Conservation (phyloP, 257 asterid species). For the Plectranthus barbatus region DNA sequence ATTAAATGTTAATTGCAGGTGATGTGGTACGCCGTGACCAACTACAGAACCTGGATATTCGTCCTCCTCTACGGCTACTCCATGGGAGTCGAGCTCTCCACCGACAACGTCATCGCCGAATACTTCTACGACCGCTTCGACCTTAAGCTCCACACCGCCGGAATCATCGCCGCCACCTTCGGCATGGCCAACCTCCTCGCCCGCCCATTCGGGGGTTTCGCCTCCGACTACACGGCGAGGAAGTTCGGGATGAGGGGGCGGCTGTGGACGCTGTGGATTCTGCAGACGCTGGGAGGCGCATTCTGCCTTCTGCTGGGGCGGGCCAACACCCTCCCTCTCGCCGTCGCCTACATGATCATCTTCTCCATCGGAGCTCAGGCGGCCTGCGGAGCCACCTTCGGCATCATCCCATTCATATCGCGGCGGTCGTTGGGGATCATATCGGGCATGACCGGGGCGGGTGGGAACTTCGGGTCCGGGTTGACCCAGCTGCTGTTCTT, state of each 20-base stretch:
- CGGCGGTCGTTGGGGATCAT: constrained; percentile 36
- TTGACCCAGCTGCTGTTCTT: constrained; percentile 33
- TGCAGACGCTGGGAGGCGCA: constrained; percentile 49
- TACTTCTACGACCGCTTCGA: constrained; percentile 59
- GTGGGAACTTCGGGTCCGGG: constrained; percentile 41
- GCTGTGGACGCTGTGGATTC: constrained; percentile 38
- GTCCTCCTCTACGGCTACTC: constrained; percentile 59
- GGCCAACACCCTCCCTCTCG: constrained; percentile 29
- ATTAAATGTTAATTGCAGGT: too few relatives aligned
- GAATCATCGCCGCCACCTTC: too few relatives aligned
- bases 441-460: constrained; percentile 43
- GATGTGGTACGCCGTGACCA: constrained; percentile 45
- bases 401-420: too few relatives aligned
- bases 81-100: constrained; percentile 60
- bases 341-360: constrained; percentile 44
- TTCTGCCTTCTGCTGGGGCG: constrained; percentile 47
- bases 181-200: constrained; percentile 42
- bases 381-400: too few relatives aligned
- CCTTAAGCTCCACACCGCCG: too few relatives aligned
- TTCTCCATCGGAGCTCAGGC: too few relatives aligned
- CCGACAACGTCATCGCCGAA: constrained; percentile 52
- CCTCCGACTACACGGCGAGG: constrained; percentile 37
- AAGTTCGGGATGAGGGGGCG: constrained; percentile 54
- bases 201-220: constrained; percentile 50
- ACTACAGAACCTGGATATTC: constrained; percentile 68